Evolutionary conservation across 228 moss, liverwort and hornwort species (phyloP), one percentile per base, ranked within the genome.

Genomic region (Sphagnum magellanicum): DNA sequence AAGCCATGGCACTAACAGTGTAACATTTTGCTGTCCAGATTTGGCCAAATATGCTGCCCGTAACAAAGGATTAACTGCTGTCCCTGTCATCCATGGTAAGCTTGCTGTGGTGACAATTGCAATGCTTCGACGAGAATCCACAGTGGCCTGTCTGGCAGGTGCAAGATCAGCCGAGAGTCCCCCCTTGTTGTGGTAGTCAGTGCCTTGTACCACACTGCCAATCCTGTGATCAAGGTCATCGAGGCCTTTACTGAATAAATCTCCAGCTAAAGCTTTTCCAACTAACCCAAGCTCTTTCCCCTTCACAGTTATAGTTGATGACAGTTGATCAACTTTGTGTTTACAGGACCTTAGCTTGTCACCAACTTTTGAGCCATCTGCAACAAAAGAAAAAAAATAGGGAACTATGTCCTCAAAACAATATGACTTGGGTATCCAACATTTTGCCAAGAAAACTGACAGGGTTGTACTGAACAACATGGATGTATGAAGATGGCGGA

Each of bases 41-140:
- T 85, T 88, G 12, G 96, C 93, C 81, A 96, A 77, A 73, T 81
- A 96, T 8, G 96, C 96, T 46, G 96, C 96, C 66, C 96, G 84
- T 70, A 91, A 96, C 15, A 96, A 77, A 49, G 96, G 96, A 72
- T 96, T 96, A 52, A 96, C 93, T 63, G 96, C 96, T 10, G 96
- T 96, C 61, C 96, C 96, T 15, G 96, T 96, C 96, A 96, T 91
- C 96, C 96, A 96, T 5, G 96, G 96, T 67, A 96, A 75, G 78
- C 96, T 90, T 32, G 93, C 96, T 46, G 91, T 96, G 16, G 96
- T 96, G 64, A 96, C 92, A 47, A 96, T 93, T 2, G 96, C 96
- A 61, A 96, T 81, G 49, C 89, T 91, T 75, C 88, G 79, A 16
- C 81, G 75, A 59, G 68, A 53, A 68, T 77, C 86, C 6, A 79